Evolutionary conservation across 2,329 filamentous ascomycete genomes (phyloP), one percentile per base, ranked within the genome.

Genomic region (Dactylellina drechsleri): DNA sequence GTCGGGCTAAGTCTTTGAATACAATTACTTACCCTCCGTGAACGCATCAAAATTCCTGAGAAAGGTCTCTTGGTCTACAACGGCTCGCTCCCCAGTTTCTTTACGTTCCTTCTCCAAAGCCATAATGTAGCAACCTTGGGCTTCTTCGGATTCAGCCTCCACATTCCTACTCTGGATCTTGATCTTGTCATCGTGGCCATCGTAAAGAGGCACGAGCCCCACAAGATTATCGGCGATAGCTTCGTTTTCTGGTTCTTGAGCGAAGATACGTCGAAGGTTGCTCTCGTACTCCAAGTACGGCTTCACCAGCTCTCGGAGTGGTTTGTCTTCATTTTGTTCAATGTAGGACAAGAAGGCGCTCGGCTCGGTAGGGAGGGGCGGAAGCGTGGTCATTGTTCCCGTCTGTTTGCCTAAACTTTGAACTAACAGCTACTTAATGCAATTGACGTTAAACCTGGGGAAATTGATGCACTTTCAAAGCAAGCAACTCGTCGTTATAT

Each of bases 11-110:
- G n/a, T 47, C 2, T 12, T 18, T n/a, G 4, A 47, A n/a, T 47
- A 8, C 1, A 2, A 58, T n/a, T 13, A 3, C 36, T 58, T 49
- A 64, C 88, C 90, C 81, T 96, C 92, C 0, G 90, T 92, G 80
- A 96, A 96, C 70, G 95, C 81, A 72, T 87, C 87, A 82, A 96
- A 94, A 81, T 95, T 94, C 53, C 87, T 86, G 80, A 89, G 87
- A 78, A 95, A 96, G 26, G 91, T 88, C 58, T 86, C 85, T 50
- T 94, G 80, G 10, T 85, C 80, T 0, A 93, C 91, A 3, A 91
- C 86, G 1, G 92, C 92, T 1, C 87, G 87, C 0, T 54, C 86
- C 5, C 87, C 89, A 79, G 87, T 82, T 0, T 84, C 78, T 56
- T 88, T 88, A 40, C 92, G 88, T 61, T 90, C 85, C 0, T 86